Evolutionary conservation across 1,139 yeast species (phyloP).

Genomic region (Zygosaccharomyces sapae): DNA sequence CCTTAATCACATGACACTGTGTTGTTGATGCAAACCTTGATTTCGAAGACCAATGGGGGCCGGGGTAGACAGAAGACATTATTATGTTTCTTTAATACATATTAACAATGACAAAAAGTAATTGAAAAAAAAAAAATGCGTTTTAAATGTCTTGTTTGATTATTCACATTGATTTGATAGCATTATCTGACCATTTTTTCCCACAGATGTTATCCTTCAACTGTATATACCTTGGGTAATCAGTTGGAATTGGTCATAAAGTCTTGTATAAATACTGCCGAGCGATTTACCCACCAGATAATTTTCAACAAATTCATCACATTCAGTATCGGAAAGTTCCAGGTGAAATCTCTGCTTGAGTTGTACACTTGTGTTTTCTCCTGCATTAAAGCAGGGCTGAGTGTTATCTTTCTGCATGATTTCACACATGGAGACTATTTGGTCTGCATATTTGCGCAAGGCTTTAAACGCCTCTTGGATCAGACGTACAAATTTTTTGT

Average conservation of each 20-base stretch:
- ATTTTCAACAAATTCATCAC: slow-evolving; percentile 72
- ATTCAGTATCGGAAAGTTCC: slow-evolving; percentile 66
- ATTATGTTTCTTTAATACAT: too few relatives aligned
- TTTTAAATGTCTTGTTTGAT: neutral
- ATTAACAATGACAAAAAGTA: too few relatives aligned
- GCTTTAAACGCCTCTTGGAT: slow-evolving; percentile 71
- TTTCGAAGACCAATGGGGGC: too few relatives aligned
- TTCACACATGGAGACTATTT: slow-evolving; percentile 75
- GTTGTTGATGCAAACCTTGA: too few relatives aligned
- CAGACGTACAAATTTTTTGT: slow-evolving; percentile 52
- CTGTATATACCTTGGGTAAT: slow-evolving; percentile 91
- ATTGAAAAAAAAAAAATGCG: neutral
- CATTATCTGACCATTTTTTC: neutral
- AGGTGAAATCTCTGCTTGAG: slow-evolving; percentile 76
- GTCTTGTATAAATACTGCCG: slow-evolving; percentile 85
- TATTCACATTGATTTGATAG: neutral
- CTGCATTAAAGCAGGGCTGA: slow-evolving; percentile 87
- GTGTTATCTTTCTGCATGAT: slow-evolving; percentile 88
- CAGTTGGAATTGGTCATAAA: slow-evolving; percentile 91
- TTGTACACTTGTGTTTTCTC: slow-evolving; percentile 74
- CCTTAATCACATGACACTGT: neutral
- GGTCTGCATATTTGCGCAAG: slow-evolving; percentile 66
- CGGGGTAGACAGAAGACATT: too few relatives aligned
- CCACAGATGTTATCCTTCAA: slow-evolving; percentile 22
- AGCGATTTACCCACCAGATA: slow-evolving; percentile 70